Conservation (phyloP, 768 basidiomycete genomes). For the Postia placenta region DNA sequence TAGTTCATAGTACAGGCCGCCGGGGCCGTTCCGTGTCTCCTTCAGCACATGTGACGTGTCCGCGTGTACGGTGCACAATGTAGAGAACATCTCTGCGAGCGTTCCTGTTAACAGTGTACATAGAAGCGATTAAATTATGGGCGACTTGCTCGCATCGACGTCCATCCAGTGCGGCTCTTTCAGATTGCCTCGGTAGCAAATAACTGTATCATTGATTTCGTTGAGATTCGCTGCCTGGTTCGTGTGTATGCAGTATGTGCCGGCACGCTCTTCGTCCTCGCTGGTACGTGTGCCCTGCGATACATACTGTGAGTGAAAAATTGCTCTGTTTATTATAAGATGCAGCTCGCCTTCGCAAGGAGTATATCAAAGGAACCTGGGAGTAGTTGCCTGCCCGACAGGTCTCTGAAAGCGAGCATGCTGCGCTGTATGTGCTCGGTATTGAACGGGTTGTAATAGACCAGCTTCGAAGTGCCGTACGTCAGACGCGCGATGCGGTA, state of each 20-base stretch:
- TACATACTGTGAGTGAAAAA: too few relatives aligned
- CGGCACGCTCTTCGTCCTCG: background rate
- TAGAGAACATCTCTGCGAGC: conserved; percentile 30
- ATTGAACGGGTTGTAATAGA: conserved; percentile 19
- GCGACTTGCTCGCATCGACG: background rate
- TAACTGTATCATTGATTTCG: conserved; percentile 13
- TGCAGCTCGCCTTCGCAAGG: too few relatives aligned
- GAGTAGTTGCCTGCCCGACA: too few relatives aligned
- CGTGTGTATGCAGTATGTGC: background rate
- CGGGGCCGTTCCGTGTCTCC: conserved; percentile 9
- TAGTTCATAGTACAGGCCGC: conserved; percentile 17
- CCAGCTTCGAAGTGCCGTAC: conserved; percentile 38
- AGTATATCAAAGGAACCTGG: too few relatives aligned
- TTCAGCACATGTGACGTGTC: conserved; percentile 20
- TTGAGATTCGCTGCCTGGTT: background rate
- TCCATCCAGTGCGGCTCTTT: background rate
- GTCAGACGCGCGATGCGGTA: conserved; percentile 41
- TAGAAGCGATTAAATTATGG: too few relatives aligned
- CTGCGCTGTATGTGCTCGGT: too few relatives aligned
- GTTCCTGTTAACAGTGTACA: too few relatives aligned
- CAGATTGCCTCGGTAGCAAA: background rate
- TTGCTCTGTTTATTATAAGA: too few relatives aligned
- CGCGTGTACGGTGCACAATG: conserved; percentile 28
- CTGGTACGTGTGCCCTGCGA: background rate
- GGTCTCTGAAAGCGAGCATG: too few relatives aligned